These are phyloP conservation scores for Babesia caballi DNA, from an alignment of 169 alveolate genomes.

Conservation along the genomic window DNA sequence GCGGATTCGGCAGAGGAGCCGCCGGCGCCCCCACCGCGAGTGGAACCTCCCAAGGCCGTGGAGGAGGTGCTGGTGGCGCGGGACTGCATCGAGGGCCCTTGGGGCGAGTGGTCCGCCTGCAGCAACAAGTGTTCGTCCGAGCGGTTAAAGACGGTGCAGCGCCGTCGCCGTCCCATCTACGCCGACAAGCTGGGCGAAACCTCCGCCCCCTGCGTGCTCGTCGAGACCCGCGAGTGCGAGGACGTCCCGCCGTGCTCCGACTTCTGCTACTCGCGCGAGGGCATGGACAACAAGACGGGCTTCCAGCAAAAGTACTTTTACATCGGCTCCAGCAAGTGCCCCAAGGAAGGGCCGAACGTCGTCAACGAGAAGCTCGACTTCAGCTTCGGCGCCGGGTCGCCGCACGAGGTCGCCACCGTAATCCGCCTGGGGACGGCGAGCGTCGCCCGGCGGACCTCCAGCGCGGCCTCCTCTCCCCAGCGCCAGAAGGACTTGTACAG, in stretches of 20 bases:
- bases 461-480: neutral
- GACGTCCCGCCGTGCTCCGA: conserved; percentile 22
- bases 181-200: neutral
- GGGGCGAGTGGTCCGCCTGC: conserved; percentile 65
- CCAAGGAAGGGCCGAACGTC: neutral
- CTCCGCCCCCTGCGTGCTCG: neutral
- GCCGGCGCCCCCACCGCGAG: too few species aligned
- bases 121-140: conserved; percentile 38
- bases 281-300: neutral
- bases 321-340: conserved; percentile 51
- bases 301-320: conserved; percentile 24
- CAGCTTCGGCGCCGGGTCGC: neutral
- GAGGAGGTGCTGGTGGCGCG: neutral
- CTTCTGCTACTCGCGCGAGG: conserved; percentile 30
- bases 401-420: neutral
- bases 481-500: too few species aligned
- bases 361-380: neutral
- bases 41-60: neutral
- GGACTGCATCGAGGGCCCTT: conserved; percentile 44
- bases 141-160: neutral
- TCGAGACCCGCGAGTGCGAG: conserved; percentile 34
- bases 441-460: neutral
- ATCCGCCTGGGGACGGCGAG: neutral
- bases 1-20: neutral
- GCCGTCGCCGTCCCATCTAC: conserved; percentile 28